Conservation (phyloP, 2,329 filamentous ascomycete species). For the Plenodomus lindquistii region DNA sequence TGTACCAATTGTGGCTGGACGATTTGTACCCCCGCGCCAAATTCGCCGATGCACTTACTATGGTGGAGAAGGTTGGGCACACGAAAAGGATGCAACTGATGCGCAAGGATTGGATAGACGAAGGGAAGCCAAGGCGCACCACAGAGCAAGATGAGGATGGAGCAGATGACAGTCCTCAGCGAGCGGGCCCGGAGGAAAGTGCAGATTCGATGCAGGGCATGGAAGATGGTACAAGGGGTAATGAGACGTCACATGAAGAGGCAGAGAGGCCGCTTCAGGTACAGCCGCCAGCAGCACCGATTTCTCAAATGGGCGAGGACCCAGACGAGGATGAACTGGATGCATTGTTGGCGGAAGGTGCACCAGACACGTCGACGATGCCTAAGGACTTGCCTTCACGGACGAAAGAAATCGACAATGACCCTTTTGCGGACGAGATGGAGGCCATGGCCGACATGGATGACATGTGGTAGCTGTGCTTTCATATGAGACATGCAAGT, state of each 20-base stretch:
- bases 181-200: not conserved
- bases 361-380: conserved; percentile 7
- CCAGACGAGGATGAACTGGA: conserved; percentile 59
- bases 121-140: conserved; percentile 61
- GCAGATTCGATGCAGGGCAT: not conserved
- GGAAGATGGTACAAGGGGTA: not conserved
- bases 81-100: conserved; percentile 75
- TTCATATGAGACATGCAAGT: not conserved
- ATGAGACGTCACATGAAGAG: not conserved
- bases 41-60: conserved; percentile 83
- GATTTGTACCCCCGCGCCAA: conserved; percentile 93
- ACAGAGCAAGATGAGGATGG: conserved; percentile 32
- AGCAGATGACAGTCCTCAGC: conserved; percentile 15
- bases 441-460: conserved; percentile 47
- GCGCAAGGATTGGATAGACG: conserved; percentile 82
- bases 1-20: conserved; percentile 97
- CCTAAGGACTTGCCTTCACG: conserved; percentile 12
- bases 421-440: conserved; percentile 46
- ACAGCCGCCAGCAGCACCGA: conserved; percentile 3
- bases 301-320: conserved; percentile 24
- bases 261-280: not conserved
- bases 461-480: conserved; percentile 33
- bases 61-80: conserved; percentile 93
- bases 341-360: conserved; percentile 57
- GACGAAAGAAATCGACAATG: conserved; percentile 23